Percentiles rank a stretch among this genome's conserved stretches.
These are phyloP conservation scores for Sporobolomyces roseus DNA, from an alignment of 768 basidiomycete genomes.

Conservation along the genomic window DNA sequence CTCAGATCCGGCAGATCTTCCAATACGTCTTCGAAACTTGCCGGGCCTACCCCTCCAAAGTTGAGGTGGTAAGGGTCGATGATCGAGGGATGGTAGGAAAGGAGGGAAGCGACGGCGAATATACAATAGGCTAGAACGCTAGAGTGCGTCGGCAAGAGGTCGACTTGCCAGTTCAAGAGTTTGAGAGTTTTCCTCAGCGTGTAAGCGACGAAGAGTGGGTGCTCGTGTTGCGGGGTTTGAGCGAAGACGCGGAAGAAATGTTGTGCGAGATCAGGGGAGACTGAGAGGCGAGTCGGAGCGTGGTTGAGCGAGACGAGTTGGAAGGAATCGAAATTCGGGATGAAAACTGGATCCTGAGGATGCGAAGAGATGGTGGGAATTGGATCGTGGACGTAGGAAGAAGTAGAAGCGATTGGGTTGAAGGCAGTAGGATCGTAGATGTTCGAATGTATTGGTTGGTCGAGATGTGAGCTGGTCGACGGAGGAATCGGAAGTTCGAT, in stretches of 20 bases:
- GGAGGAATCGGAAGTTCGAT: not conserved
- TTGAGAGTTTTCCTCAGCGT: not conserved
- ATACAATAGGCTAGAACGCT: constrained; percentile 8
- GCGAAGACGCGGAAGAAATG: constrained; percentile 12
- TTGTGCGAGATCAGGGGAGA: constrained; percentile 13
- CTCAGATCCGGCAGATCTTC: constrained; percentile 7
- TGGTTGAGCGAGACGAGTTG: not conserved
- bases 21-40: not conserved
- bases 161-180: not conserved
- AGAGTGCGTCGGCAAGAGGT: not conserved
- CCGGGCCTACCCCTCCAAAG: not conserved
- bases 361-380: not conserved
- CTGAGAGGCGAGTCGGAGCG: not conserved
- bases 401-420: not conserved
- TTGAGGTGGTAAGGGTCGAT: not conserved
- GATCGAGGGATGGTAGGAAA: constrained; percentile 11
- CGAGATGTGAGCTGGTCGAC: not conserved
- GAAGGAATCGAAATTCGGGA: not conserved
- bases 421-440: not conserved
- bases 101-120: constrained; percentile 15
- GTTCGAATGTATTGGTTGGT: not conserved
- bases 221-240: constrained; percentile 11
- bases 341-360: not conserved
- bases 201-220: not conserved
- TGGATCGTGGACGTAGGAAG: not conserved